phyloP scores from a whole-genome alignment of 257 asterid genomes.

The Solanum pinnatisectum region DNA sequence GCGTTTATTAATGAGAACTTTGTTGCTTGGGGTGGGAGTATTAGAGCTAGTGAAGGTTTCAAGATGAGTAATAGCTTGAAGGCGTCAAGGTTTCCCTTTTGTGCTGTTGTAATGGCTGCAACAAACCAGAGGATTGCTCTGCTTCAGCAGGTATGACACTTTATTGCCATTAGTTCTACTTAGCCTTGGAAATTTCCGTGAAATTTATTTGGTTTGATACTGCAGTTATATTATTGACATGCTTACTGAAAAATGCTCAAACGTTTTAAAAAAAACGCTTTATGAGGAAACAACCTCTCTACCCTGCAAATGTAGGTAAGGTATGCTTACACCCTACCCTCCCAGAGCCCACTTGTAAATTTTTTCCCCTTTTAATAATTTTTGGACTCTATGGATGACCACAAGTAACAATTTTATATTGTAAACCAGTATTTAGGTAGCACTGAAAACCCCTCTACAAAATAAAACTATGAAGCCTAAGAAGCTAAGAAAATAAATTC shows the following conservation, averaged over 20 bases:
- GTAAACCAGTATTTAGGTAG: not conserved
- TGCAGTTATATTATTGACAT: not conserved
- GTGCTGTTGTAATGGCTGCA: conserved; percentile 95
- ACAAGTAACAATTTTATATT: not conserved
- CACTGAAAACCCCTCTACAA: not conserved
- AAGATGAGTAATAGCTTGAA: conserved; percentile 98
- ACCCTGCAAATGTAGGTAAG: not conserved
- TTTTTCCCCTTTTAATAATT: not conserved
- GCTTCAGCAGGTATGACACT: conserved; percentile 68
- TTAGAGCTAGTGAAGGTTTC: conserved; percentile 92
- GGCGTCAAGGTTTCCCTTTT: conserved; percentile 92
- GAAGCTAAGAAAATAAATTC: not conserved
- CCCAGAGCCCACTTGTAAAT: not conserved
- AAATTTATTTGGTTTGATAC: not conserved
- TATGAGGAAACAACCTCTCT: not conserved
- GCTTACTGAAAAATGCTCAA: not conserved
- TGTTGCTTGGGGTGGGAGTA: conserved; percentile 94
- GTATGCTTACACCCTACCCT: not conserved
- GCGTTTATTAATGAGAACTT: conserved; percentile 85
- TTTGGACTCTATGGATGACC: not conserved
- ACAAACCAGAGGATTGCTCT: conserved; percentile 94
- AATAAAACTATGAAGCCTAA: not conserved
- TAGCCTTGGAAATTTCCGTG: not conserved
- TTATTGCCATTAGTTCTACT: not conserved
- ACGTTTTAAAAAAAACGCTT: not conserved